Conservation (phyloP, 2,329 filamentous ascomycete genomes). For the Grosmannia clavigera region DNA sequence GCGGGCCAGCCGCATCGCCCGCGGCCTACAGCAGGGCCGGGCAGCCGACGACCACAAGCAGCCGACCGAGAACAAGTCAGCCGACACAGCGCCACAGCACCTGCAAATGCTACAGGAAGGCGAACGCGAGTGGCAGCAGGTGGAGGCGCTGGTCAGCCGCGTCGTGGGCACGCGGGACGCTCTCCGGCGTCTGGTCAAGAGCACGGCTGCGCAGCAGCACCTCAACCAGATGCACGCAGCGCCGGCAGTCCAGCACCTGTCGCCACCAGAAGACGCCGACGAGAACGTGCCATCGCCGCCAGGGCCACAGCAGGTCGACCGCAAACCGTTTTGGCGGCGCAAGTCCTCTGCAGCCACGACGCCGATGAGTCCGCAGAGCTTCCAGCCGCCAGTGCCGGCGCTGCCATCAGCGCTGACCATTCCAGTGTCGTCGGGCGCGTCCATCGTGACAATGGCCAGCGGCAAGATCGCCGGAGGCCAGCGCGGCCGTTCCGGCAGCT, state of each 20-base stretch:
- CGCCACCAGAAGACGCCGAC: conserved; percentile 33
- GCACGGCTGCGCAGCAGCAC: conserved; percentile 57
- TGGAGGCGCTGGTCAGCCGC: conserved; percentile 74
- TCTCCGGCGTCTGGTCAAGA: conserved; percentile 71
- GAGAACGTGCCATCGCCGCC: conserved; percentile 23
- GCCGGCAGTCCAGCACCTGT: background rate
- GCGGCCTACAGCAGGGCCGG: conserved; percentile 31
- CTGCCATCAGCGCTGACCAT: conserved; percentile 28
- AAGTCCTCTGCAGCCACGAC: conserved; percentile 49
- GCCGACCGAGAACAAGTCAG: background rate
- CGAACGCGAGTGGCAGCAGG: conserved; percentile 73
- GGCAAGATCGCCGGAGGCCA: conserved; percentile 9
- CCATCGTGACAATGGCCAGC: background rate
- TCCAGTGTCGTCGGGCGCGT: conserved; percentile 21
- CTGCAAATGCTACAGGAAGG: conserved; percentile 29
- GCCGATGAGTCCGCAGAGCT: conserved; percentile 26
- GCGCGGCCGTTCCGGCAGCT: conserved; percentile 4
- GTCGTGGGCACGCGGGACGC: conserved; percentile 83
- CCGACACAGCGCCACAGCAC: background rate
- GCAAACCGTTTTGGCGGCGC: conserved; percentile 80
- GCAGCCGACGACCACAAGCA: background rate
- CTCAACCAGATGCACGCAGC: background rate
- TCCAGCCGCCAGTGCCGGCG: conserved; percentile 20
- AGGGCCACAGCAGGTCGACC: conserved; percentile 34
- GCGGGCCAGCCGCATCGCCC: conserved; percentile 57